Conservation (phyloP, 108 stramenopile species). For the Cyclostephanos tholiformis region DNA sequence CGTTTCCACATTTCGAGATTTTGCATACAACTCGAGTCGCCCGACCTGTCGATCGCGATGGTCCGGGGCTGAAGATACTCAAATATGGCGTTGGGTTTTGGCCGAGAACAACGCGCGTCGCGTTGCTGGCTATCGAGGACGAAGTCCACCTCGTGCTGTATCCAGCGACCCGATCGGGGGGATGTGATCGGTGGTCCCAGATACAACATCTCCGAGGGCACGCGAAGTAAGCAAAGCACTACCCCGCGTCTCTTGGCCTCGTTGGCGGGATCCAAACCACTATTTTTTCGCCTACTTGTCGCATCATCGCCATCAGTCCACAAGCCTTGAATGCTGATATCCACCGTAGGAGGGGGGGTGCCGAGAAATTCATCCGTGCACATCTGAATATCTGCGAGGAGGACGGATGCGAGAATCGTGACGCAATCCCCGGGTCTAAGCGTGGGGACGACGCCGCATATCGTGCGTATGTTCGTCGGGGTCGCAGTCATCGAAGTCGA, state of each 20-base stretch:
- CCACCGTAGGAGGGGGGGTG: slow-evolving; percentile 18
- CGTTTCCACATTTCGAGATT: slow-evolving; percentile 35
- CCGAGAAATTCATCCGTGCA: background rate
- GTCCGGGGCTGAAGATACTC: slow-evolving; percentile 46
- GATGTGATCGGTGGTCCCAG: slow-evolving; percentile 18
- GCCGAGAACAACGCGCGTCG: background rate
- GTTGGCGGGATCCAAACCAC: background rate
- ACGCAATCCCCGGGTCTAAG: slow-evolving; percentile 37
- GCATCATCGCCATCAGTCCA: slow-evolving; percentile 24
- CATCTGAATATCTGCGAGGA: slow-evolving; percentile 24
- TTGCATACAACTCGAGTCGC: slow-evolving; percentile 5
- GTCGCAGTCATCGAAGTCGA: background rate
- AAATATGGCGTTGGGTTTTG: slow-evolving; percentile 36
- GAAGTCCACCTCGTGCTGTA: slow-evolving; percentile 43
- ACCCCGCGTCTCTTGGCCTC: slow-evolving; percentile 28
- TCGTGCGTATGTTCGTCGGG: slow-evolving; percentile 33
- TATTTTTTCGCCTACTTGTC: background rate
- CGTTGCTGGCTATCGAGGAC: background rate
- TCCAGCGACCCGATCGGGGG: slow-evolving; percentile 24
- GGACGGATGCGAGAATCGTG: slow-evolving; percentile 45
- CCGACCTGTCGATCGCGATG: slow-evolving; percentile 36
- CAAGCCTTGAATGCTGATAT: slow-evolving; percentile 40
- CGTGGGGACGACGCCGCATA: slow-evolving; percentile 39
- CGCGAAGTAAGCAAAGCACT: slow-evolving; percentile 32
- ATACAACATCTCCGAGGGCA: slow-evolving; percentile 28